Evolutionary conservation across 805 yeast species (phyloP).

Genomic region (Candida sonorensis): DNA sequence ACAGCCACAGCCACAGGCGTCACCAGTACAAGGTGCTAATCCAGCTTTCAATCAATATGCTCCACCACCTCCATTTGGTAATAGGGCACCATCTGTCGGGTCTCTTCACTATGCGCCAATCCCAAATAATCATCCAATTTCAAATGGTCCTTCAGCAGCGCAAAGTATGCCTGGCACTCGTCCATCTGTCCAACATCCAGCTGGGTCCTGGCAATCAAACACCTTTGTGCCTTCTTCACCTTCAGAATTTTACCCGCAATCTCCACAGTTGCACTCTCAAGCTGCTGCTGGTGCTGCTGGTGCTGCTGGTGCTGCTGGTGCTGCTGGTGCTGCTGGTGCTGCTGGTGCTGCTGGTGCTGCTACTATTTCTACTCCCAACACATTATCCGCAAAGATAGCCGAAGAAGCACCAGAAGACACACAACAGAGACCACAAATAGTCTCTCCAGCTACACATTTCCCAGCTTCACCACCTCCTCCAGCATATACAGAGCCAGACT

Average conservation of each 20-base stretch:
- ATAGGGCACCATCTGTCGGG: conserved; percentile 3
- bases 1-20: background rate
- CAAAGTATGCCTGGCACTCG: too few species aligned
- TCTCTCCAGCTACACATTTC: too few species aligned
- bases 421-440: too few species aligned
- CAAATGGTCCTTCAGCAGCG: conserved; percentile 1
- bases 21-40: background rate
- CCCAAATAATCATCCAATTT: conserved; percentile 2
- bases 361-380: background rate
- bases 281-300: conserved; percentile 1
- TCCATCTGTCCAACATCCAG: too few species aligned
- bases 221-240: conserved; percentile 10
- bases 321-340: background rate
- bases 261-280: conserved; percentile 3
- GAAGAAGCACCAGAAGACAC: too few species aligned
- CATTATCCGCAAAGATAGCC: too few species aligned
- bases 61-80: conserved; percentile 1
- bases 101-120: conserved; percentile 10
- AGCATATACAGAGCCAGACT: background rate
- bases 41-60: background rate
- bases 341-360: background rate
- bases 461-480: background rate
- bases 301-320: background rate
- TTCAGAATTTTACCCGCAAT: conserved; percentile 9
- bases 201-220: too few species aligned